Conservation (phyloP, 345 rosid genomes). For the Viola odorata region DNA sequence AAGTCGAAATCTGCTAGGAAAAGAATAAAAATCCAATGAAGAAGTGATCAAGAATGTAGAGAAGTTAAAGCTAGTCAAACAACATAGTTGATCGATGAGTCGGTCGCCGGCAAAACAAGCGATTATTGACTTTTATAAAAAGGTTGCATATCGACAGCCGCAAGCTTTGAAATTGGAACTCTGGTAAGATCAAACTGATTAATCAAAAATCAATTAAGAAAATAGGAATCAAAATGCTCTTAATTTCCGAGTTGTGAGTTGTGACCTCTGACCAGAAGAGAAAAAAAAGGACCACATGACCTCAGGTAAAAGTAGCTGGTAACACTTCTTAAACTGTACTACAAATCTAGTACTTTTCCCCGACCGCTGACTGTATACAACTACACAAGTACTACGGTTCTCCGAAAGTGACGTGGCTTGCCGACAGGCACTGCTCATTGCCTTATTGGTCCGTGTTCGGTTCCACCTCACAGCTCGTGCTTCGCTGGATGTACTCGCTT, state of each 20-base stretch:
- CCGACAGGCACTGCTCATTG: slow-evolving; percentile 24
- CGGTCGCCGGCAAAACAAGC: too few relatives aligned
- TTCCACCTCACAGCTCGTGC: too few relatives aligned
- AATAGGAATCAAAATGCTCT: too few relatives aligned
- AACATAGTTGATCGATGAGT: background rate
- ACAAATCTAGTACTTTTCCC: background rate
- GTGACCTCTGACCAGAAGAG: too few relatives aligned
- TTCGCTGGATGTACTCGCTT: too few relatives aligned
- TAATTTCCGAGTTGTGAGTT: too few relatives aligned
- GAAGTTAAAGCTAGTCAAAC: background rate
- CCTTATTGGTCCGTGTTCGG: slow-evolving; percentile 12
- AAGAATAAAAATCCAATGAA: too few relatives aligned
- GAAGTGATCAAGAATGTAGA: background rate
- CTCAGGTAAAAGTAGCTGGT: background rate
- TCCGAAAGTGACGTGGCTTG: slow-evolving; percentile 5
- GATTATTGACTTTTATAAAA: background rate
- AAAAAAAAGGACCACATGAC: background rate
- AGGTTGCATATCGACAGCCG: background rate
- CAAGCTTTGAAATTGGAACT: background rate
- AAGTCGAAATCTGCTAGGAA: too few relatives aligned
- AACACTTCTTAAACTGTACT: background rate
- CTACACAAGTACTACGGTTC: too few relatives aligned
- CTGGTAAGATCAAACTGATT: too few relatives aligned
- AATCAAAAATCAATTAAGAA: too few relatives aligned
- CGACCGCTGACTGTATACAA: too few relatives aligned